These are phyloP conservation scores for Sporothrix phasma DNA, from an alignment of 2,329 filamentous ascomycete species.

Conservation along the genomic window DNA sequence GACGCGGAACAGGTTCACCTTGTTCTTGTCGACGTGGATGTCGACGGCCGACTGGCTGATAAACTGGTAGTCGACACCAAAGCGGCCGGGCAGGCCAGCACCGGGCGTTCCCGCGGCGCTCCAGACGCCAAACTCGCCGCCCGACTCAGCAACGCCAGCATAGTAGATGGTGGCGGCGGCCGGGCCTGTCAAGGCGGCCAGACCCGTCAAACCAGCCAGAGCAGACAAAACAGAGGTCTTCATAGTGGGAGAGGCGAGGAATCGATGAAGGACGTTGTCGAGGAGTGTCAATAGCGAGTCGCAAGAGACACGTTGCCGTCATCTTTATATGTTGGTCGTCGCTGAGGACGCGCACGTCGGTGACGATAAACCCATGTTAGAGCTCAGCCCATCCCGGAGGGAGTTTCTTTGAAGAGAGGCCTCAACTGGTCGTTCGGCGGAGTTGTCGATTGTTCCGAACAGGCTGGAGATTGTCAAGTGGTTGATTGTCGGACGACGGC, in stretches of 20 bases:
- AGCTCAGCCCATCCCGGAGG: background rate
- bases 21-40: constrained; percentile 36
- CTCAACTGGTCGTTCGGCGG: too few relatives aligned
- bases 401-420: too few relatives aligned
- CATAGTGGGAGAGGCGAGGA: constrained; percentile 18
- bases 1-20: constrained; percentile 38
- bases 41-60: constrained; percentile 37
- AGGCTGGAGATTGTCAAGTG: too few relatives aligned
- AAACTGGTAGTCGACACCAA: constrained; percentile 41
- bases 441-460: too few relatives aligned
- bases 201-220: constrained; percentile 18
- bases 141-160: constrained; percentile 37
- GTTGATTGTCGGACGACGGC: too few relatives aligned
- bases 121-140: constrained; percentile 38
- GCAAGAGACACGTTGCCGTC: background rate
- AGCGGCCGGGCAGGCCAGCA: constrained; percentile 38
- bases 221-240: constrained; percentile 17
- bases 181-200: constrained; percentile 1
- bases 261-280: background rate
- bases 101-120: constrained; percentile 28
- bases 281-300: background rate
- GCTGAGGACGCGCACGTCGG: background rate
- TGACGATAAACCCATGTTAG: too few relatives aligned
- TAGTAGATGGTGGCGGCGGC: constrained; percentile 37
- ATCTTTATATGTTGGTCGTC: background rate